Evolutionary conservation across 192 early-diverging fungal genomes (phyloP).

Genomic region (Endogone sp.): DNA sequence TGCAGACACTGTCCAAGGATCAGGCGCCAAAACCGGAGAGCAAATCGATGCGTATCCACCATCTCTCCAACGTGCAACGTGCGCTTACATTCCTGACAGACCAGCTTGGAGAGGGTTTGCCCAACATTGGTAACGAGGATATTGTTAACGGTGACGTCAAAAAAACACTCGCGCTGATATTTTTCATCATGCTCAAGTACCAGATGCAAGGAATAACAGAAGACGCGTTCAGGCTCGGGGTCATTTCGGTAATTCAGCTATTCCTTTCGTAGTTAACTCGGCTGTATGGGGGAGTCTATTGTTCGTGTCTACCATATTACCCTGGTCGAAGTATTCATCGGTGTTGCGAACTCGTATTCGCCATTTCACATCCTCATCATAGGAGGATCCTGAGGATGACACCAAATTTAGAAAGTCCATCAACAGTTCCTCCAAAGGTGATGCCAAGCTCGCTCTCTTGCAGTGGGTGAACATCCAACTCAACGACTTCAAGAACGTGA

Average conservation of each 20-base stretch:
- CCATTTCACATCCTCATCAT: background rate
- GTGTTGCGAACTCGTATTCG: no score
- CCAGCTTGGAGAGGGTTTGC: constrained; percentile 51
- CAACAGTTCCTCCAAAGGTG: constrained; percentile 21
- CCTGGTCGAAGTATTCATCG: no score
- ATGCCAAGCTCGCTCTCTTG: constrained; percentile 45
- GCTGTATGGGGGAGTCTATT: no score
- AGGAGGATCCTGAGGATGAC: constrained; percentile 11
- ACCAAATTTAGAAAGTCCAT: background rate
- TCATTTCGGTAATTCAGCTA: background rate
- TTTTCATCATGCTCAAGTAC: constrained; percentile 53
- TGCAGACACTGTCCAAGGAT: constrained; percentile 70
- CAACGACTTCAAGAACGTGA: constrained; percentile 45
- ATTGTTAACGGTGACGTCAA: constrained; percentile 77
- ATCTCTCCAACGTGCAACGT: constrained; percentile 72
- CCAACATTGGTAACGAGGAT: constrained; percentile 75
- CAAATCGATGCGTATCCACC: constrained; percentile 74
- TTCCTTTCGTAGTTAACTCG: background rate
- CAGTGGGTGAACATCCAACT: constrained; percentile 48
- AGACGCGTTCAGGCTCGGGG: constrained; percentile 7
- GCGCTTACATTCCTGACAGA: constrained; percentile 61
- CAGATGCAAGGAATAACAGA: constrained; percentile 45
- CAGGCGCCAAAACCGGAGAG: constrained; percentile 65
- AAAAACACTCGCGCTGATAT: constrained; percentile 51
- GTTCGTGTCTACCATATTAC: no score